Base-by-base conservation (phyloP, 2,329 filamentous ascomycete species). In the Fusarium sp. region DNA sequence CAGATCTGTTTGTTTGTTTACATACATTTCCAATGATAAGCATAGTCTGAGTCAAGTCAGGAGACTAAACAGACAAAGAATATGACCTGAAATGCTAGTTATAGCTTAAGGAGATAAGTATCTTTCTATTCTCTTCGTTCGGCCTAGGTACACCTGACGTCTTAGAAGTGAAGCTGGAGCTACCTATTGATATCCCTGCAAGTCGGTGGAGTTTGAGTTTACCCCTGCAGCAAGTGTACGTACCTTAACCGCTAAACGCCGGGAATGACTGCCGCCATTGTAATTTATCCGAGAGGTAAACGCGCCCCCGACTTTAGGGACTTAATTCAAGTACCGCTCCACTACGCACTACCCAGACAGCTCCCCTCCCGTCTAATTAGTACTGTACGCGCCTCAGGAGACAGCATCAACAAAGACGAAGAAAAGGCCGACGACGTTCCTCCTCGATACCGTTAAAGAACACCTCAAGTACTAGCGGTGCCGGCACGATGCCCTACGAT, bases 401-500 rank as follows among this genome's bases (percentile, higher is more conserved):
- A 58, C 64, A 52, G 42, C 33, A 63, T 33, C 60, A 57, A 67
- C 46, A 64, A 54, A 54, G 50, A 68, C 47, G 56, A 49, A 56
- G 25, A 56, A 30, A 47, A 59, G 43, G 32, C 35, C 32, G 42
- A 56, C 68, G 38, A 60, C 47, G 9, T 19, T 4, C n/a, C 50
- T 56, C 64, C 30, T 35, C 54, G 44, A 38, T 18, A 37, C 35
- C 54, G 19, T 43, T 44, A 10, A 58, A 64, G 32, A 50, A 57
- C 54, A 66, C 54, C 32, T 42, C 52, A 23, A 64, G 32, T 59
- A 70, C 23, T 43, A 44, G 35, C 54, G 60, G 61, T 69, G 57
- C 49, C 69, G 74, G 53, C 80, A 82, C 79, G 72, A 83, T 83
- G 82, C 80, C 67, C 75, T 68, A 73, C 68, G 66, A 68, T 60